Conservation (phyloP, 768 basidiomycete species). For the Kondoa subrosea region DNA sequence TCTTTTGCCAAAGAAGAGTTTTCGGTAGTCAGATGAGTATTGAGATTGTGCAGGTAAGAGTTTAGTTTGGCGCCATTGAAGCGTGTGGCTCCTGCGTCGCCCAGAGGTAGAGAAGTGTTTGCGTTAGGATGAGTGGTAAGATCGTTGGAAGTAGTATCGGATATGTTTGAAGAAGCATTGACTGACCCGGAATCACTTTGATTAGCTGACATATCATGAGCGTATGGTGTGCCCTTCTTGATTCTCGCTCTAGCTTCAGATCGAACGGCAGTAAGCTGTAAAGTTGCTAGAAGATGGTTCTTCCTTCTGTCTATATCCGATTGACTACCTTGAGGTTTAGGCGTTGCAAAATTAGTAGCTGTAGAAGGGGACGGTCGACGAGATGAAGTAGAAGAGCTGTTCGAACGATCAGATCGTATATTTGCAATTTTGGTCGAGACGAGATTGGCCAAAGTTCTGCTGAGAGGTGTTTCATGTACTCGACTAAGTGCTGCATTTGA, state of each 20-base stretch:
- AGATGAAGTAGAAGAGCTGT: background rate
- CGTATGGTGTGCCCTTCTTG: slow-evolving; percentile 47
- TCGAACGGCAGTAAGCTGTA: slow-evolving; percentile 47
- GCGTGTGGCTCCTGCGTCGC: slow-evolving; percentile 35
- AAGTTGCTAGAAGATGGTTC: slow-evolving; percentile 66
- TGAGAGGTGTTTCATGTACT: background rate
- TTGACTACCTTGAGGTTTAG: slow-evolving; percentile 11
- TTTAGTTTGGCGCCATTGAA: slow-evolving; percentile 79
- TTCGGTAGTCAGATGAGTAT: slow-evolving; percentile 66
- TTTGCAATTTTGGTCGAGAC: background rate
- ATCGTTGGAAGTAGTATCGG: slow-evolving; percentile 57
- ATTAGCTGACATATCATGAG: background rate
- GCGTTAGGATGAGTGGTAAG: slow-evolving; percentile 52
- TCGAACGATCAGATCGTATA: no score
- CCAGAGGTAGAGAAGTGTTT: slow-evolving; percentile 65
- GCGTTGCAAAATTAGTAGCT: background rate
- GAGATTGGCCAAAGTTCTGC: background rate
- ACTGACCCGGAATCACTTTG: slow-evolving; percentile 34
- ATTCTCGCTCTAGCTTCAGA: slow-evolving; percentile 47
- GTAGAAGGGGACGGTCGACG: background rate
- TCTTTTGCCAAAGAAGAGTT: slow-evolving; percentile 45
- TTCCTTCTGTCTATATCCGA: slow-evolving; percentile 40
- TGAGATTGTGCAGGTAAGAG: slow-evolving; percentile 66
- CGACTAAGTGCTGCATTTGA: background rate
- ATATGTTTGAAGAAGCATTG: slow-evolving; percentile 41